Conservation (phyloP, 192 early-diverging fungal genomes). For the Gamsiella multidivaricata region DNA sequence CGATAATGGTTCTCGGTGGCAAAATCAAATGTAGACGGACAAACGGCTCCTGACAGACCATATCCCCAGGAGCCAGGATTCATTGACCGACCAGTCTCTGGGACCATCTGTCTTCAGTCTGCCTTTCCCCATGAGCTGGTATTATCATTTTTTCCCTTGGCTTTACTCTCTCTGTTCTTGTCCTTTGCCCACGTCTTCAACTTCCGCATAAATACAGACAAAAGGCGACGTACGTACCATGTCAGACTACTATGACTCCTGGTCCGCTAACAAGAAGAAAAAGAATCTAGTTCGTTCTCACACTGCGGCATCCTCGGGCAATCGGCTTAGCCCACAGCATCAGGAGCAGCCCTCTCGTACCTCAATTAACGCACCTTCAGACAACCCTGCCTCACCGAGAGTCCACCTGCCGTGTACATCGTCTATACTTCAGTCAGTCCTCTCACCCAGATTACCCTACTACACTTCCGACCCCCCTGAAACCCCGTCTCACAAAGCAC, state of each 20-base stretch:
- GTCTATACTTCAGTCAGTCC: neutral
- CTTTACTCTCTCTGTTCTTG: neutral
- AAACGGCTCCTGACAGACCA: too few relatives aligned
- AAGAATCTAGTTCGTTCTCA: conserved; percentile 14
- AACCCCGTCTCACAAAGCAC: neutral
- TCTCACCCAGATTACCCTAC: conserved; percentile 19
- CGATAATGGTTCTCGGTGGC: too few relatives aligned
- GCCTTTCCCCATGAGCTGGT: too few relatives aligned
- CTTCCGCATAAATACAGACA: neutral
- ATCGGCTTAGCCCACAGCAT: conserved; percentile 4
- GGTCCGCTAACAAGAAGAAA: conserved; percentile 45
- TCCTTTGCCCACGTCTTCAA: neutral
- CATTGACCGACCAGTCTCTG: too few relatives aligned
- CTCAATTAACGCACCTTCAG: neutral
- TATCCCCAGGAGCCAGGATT: too few relatives aligned
- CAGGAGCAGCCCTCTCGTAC: neutral
- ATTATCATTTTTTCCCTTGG: neutral
- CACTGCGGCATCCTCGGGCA: conserved; percentile 5
- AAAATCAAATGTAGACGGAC: neutral
- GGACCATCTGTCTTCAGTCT: too few relatives aligned
- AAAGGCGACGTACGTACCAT: neutral
- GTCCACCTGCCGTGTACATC: neutral
- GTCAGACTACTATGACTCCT: conserved; percentile 43
- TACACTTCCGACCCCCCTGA: neutral
- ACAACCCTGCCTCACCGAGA: neutral